Evolutionary conservation across 108 stramenopile species (phyloP), one percentile per base, ranked within the genome.

Genomic region (Nitzschia putrida): DNA sequence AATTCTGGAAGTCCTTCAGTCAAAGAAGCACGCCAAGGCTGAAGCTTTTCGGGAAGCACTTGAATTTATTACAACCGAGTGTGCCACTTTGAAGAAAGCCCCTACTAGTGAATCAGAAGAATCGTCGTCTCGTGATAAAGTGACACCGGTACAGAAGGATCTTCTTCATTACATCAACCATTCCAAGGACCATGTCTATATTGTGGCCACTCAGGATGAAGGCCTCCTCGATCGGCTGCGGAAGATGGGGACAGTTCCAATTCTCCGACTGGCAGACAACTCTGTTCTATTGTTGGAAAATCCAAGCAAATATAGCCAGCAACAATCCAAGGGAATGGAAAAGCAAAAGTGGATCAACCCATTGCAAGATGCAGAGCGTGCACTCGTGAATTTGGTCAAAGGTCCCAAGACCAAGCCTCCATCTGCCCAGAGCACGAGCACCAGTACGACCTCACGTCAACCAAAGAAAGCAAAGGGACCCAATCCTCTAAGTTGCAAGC

Each of bases 121-220:
- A 41, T 0, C 20, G 9, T 64, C 55, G 21, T 47, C 23, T 72
- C 63, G 34, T 18, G 21, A 55, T 44, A 2, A 24, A 21, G 7
- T 61, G 71, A 45, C 74, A 80, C 69, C 86, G 74, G 41, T 37
- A 14, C 67, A 74, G 66, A 25, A 68, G 0, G 67, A 50, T 12
- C 25, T 61, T 13, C 41, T 61, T 37, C 59, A 57, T 23, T 13
- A 38, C 29, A 52, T 61, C n/a, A 14, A 39, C 8, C 26, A 65
- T 9, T 29, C 50, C 0, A 25, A 63, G 5, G 60, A 47, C 9
- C 54, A 50, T 5, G 64, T 73, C 3, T 90, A 89, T 59, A 88
- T 94, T 61, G 84, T 91, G 6, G 89, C 85, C 8, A 87, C 83
- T 22, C 93, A 94, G 67, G 90, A 94, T 72, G 93, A 88, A 59